Conservation (phyloP, 208 protist genomes). For the Endotrypanum monterogeii region DNA sequence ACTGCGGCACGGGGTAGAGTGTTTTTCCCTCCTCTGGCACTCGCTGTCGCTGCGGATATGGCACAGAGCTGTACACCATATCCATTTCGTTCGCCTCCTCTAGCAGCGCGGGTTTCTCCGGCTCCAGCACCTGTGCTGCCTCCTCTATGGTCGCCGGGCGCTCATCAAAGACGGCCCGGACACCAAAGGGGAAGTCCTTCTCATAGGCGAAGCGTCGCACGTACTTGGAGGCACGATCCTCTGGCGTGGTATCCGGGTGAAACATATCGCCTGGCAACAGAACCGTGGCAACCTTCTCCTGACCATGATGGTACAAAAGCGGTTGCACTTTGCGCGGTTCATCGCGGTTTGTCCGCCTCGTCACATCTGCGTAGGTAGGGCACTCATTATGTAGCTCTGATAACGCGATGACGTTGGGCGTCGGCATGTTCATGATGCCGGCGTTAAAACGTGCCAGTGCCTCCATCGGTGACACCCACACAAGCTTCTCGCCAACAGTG, state of each 20-base stretch:
- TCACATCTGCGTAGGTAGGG: slow-evolving; percentile 78
- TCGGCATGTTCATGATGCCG: slow-evolving; percentile 91
- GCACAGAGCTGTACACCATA: slow-evolving; percentile 71
- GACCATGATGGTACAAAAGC: slow-evolving; percentile 69
- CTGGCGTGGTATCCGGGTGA: slow-evolving; percentile 66
- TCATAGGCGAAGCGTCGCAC: slow-evolving; percentile 83
- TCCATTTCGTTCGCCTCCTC: slow-evolving; percentile 85
- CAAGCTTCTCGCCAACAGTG: slow-evolving; percentile 69
- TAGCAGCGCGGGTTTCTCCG: slow-evolving; percentile 66
- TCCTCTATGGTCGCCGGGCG: slow-evolving; percentile 62
- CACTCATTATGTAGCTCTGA: slow-evolving; percentile 87
- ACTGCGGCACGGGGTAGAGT: slow-evolving; percentile 61
- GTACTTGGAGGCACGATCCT: slow-evolving; percentile 63
- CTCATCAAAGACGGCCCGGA: slow-evolving; percentile 85
- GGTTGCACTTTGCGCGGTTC: slow-evolving; percentile 50
- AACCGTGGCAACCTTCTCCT: slow-evolving; percentile 79
- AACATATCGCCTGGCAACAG: slow-evolving; percentile 80
- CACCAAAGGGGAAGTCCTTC: slow-evolving; percentile 86
- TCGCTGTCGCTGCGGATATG: slow-evolving; percentile 58
- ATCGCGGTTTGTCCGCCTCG: slow-evolving; percentile 50
- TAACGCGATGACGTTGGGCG: slow-evolving; percentile 78
- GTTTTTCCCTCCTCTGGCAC: slow-evolving; percentile 39
- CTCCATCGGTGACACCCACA: slow-evolving; percentile 91
- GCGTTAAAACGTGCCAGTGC: slow-evolving; percentile 90
- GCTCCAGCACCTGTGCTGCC: slow-evolving; percentile 35